phyloP scores from a whole-genome alignment of 192 early-diverging fungal species.

The Backusella parvicylindrica region DNA sequence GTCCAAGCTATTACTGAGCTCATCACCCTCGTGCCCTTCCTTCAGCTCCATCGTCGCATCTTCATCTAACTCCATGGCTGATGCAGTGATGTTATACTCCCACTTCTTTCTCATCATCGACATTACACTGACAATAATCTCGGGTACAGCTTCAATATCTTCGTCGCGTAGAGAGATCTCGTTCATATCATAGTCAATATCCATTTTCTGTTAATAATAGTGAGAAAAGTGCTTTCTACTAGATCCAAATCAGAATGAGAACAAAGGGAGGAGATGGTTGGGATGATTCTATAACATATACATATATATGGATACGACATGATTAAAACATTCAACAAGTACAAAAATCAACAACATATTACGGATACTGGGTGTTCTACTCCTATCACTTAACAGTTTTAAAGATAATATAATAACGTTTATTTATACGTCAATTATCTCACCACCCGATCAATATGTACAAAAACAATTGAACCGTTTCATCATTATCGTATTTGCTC shows the following conservation, averaged over 20 bases:
- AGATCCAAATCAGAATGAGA: background rate
- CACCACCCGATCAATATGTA: slow-evolving; percentile 7
- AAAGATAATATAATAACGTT: background rate
- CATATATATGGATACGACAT: too few relatives aligned
- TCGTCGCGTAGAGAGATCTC: background rate
- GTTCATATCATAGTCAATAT: background rate
- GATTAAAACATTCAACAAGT: too few relatives aligned
- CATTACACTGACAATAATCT: background rate
- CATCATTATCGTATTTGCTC: background rate
- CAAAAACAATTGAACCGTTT: slow-evolving; percentile 2
- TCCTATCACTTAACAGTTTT: background rate
- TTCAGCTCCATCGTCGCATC: too few relatives aligned
- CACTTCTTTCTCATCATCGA: background rate
- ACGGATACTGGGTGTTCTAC: background rate
- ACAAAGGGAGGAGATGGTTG: too few relatives aligned
- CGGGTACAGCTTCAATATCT: background rate
- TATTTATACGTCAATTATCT: slow-evolving; percentile 11
- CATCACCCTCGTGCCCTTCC: background rate
- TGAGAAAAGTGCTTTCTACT: background rate
- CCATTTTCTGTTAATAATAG: background rate
- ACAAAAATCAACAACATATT: background rate
- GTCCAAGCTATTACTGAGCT: background rate
- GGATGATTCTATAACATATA: too few relatives aligned
- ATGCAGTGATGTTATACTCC: too few relatives aligned
- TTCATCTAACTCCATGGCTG: too few relatives aligned